phyloP scores from a whole-genome alignment of 2,329 filamentous ascomycete species.

The Penicillium aurantiogriseum region DNA sequence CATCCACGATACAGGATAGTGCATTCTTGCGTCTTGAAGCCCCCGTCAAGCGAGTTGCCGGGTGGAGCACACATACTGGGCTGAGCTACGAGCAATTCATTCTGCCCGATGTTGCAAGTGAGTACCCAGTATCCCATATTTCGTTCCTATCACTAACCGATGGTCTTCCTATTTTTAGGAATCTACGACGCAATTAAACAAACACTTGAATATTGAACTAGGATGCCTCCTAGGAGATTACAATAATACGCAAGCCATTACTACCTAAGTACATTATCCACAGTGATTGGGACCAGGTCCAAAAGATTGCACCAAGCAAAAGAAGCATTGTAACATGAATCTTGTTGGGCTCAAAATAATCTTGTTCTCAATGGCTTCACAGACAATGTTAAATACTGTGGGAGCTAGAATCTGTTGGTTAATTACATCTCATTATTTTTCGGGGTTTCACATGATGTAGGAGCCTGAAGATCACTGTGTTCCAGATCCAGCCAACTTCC shows the following conservation, averaged over 20 bases:
- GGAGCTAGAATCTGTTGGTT: neutral
- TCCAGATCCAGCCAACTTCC: neutral
- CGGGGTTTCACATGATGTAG: neutral
- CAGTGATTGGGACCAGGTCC: neutral
- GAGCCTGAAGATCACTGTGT: neutral
- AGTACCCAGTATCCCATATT: constrained; percentile 46
- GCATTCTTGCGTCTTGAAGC: constrained; percentile 83
- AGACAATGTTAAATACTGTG: neutral
- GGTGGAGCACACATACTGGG: constrained; percentile 84
- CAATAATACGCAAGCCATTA: neutral
- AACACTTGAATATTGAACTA: constrained; percentile 60
- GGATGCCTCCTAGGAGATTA: neutral
- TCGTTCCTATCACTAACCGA: neutral
- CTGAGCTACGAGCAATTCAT: constrained; percentile 77
- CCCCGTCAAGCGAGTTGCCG: constrained; percentile 78
- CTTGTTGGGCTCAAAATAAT: neutral
- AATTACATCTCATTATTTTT: neutral
- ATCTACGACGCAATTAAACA: constrained; percentile 42
- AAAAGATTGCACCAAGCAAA: neutral
- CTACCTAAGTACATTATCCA: neutral
- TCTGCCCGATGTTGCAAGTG: constrained; percentile 81
- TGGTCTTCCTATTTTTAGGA: neutral
- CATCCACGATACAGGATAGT: constrained; percentile 81
- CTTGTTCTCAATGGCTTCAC: neutral
- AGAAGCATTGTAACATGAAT: neutral